Evolutionary conservation across 2,329 filamentous ascomycete species (phyloP), one percentile per base, ranked within the genome.

Genomic region (Cladosporium sphaerospermum): DNA sequence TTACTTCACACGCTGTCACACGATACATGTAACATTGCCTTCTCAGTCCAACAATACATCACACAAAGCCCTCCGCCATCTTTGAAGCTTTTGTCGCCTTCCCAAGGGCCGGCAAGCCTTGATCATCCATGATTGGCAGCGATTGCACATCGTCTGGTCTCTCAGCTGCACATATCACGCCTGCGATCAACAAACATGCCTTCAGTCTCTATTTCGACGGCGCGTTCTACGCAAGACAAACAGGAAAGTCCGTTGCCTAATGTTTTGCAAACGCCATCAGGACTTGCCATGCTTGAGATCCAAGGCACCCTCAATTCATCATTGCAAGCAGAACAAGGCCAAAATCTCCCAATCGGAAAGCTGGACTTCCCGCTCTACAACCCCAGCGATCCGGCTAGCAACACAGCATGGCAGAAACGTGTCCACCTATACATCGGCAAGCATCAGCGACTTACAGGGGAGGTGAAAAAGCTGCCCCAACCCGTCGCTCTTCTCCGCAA

Each of bases 251-350:
- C 88, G 3, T 80, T 97, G 4, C 93, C 93, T 1, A 70, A 79
- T n/a, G 78, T 96, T 57, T 81, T 97, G 13, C 88, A 91, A 62
- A 96, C 92, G 1, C 93, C 93, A 0, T 84, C 87, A 0, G 93
- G 93, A 47, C 81, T 96, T 39, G 92, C 92, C 14, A 78, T 99
- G 43, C 77, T 99, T 54, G 93, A 97, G 73, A 81, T 99, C 11
- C 93, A 99, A 75, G 93, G 91, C 56, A 89, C 83, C 11, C 85
- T 99, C 72, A 92, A 95, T 69, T 76, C 90, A 84, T 89, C 7
- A 58, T 44, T 59, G 4, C 44, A 72, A 2, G 54, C 45, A 13
- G 56, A 45, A 45, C 54, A 39, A 49, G 46, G 41, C 32, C 18
- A 19, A 9, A 49, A 43, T 18, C 80, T 81, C 1, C 71, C 76